Evolutionary conservation across 257 asterid genomes (phyloP).

Genomic region (Capsicum pubescens): DNA sequence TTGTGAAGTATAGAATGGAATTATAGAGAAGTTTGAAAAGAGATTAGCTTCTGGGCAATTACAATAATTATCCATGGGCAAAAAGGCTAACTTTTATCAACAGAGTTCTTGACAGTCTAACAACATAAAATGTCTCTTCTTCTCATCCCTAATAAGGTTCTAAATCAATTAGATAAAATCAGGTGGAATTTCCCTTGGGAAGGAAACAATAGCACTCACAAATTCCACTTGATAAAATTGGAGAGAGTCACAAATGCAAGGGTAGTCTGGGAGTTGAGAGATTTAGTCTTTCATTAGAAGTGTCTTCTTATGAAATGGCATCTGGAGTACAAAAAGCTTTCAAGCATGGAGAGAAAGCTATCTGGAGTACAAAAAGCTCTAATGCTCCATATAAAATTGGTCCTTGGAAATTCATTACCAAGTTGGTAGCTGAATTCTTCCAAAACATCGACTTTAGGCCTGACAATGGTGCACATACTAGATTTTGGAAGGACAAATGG

Average conservation of each 20-base stretch:
- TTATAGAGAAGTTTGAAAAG: background rate
- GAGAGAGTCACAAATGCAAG: background rate
- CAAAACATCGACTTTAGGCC: background rate
- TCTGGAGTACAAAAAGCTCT: background rate
- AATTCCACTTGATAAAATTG: background rate
- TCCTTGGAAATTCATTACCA: background rate
- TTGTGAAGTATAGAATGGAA: background rate
- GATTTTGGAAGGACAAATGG: background rate
- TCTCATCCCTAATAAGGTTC: background rate
- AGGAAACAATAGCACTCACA: background rate
- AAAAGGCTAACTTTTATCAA: too few relatives aligned
- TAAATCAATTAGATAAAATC: background rate
- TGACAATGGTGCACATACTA: background rate
- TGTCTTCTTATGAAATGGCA: background rate
- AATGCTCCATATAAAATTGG: background rate
- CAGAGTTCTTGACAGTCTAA: too few relatives aligned
- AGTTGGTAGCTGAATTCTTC: background rate
- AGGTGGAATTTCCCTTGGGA: background rate
- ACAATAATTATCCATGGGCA: background rate
- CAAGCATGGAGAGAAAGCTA: too few relatives aligned
- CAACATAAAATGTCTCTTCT: background rate
- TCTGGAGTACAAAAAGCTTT: background rate
- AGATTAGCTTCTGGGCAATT: background rate
- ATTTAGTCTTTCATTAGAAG: background rate
- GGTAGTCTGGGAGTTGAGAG: background rate